These are phyloP conservation scores for Imleria badia DNA, from an alignment of 768 basidiomycete genomes.

Conservation along the genomic window DNA sequence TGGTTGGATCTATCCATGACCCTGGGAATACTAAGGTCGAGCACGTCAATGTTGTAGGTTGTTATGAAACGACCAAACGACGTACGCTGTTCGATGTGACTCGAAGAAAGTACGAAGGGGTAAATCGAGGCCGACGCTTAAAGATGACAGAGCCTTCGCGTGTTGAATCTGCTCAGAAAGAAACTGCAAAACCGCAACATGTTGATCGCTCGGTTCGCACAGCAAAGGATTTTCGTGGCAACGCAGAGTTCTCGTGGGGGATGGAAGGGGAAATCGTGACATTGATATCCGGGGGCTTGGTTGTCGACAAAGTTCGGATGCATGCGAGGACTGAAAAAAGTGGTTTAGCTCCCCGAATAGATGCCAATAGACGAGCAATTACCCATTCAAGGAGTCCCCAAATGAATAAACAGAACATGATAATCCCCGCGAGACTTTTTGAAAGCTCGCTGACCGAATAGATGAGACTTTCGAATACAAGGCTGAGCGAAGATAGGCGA, in stretches of 20 bases:
- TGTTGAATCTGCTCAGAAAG: conserved; percentile 30
- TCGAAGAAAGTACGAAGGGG: conserved; percentile 24
- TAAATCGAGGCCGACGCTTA: conserved; percentile 20
- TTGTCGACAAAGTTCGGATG: conserved; percentile 4
- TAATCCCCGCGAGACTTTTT: conserved; percentile 9
- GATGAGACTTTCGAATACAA: conserved; percentile 2
- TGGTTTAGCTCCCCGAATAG: conserved; percentile 4
- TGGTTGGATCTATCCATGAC: background rate
- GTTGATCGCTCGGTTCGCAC: conserved; percentile 15
- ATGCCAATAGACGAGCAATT: background rate
- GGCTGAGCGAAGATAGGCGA: background rate
- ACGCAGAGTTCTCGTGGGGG: background rate
- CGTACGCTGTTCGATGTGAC: conserved; percentile 21
- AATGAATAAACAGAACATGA: conserved; percentile 20
- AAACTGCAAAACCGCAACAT: conserved; percentile 24
- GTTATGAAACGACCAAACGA: background rate
- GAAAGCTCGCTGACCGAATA: conserved; percentile 13
- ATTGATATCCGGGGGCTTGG: background rate
- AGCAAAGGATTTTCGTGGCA: conserved; percentile 1
- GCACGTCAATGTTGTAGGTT: background rate
- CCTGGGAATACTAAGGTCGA: conserved; percentile 9
- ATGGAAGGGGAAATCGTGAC: conserved; percentile 12
- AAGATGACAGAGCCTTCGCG: conserved; percentile 24
- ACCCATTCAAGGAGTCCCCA: conserved; percentile 29
- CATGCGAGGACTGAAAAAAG: conserved; percentile 14